phyloP scores from a whole-genome alignment of 2,329 filamentous ascomycete genomes.

The Diaporthe batatas region DNA sequence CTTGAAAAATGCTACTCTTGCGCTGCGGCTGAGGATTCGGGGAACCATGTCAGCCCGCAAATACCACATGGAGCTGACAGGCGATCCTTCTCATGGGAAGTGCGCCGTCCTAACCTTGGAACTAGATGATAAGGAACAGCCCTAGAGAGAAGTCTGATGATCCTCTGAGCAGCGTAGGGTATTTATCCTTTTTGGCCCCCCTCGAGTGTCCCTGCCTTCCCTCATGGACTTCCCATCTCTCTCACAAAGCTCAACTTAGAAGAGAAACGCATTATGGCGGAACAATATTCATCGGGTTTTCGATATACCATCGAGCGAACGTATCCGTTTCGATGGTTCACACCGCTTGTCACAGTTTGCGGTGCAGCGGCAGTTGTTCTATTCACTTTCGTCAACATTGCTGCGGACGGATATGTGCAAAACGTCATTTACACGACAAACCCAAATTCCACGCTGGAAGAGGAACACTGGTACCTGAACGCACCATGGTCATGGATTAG shows the following conservation, averaged over 20 bases:
- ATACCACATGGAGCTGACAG: slow-evolving; percentile 6
- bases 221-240: no score
- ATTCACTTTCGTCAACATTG: slow-evolving; percentile 39
- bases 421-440: slow-evolving; percentile 33
- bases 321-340: slow-evolving; percentile 42
- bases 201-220: not conserved
- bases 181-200: not conserved
- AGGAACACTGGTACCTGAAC: slow-evolving; percentile 36
- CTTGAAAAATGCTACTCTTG: not conserved
- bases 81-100: not conserved
- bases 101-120: not conserved
- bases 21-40: slow-evolving; percentile 12
- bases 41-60: slow-evolving; percentile 20
- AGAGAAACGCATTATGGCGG: not conserved
- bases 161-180: not conserved
- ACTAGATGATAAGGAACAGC: not conserved
- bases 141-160: not conserved
- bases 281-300: slow-evolving; percentile 23
- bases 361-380: slow-evolving; percentile 1
- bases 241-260: not conserved
- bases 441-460: slow-evolving; percentile 33
- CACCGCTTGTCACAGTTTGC: slow-evolving; percentile 19
- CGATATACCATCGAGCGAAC: slow-evolving; percentile 38
- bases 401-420: slow-evolving; percentile 35
- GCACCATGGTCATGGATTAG: slow-evolving; percentile 42